phyloP scores from a whole-genome alignment of 768 basidiomycete species.

The Fistulinella prunicolor region DNA sequence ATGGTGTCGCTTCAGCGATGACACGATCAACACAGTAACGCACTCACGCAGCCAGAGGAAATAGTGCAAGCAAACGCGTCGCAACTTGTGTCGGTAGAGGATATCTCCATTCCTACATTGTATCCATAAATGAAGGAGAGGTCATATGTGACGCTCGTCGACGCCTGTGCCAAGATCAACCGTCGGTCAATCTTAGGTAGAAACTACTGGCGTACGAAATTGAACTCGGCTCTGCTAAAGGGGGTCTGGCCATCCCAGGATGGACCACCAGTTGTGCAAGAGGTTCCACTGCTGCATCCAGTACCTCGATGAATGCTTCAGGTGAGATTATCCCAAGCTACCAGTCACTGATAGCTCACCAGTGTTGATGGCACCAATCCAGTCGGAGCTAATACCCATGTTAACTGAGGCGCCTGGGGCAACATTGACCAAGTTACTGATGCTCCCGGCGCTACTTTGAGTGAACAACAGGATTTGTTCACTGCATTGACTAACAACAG shows the following conservation, averaged over 20 bases:
- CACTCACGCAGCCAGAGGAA: constrained; percentile 11
- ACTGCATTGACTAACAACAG: constrained; percentile 12
- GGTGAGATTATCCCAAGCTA: not conserved
- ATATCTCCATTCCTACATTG: constrained; percentile 15
- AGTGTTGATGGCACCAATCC: constrained; percentile 14
- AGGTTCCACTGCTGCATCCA: constrained; percentile 10
- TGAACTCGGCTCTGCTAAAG: constrained; percentile 14
- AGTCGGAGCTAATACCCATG: constrained; percentile 15
- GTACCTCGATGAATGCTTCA: constrained; percentile 6
- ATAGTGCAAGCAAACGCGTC: constrained; percentile 15
- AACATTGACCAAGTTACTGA: constrained; percentile 15
- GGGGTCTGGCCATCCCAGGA: constrained; percentile 13
- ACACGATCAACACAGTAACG: not conserved
- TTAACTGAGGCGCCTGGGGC: constrained; percentile 11
- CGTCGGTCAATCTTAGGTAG: not conserved
- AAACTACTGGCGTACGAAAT: constrained; percentile 3
- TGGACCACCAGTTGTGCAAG: constrained; percentile 17
- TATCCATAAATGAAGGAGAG: constrained; percentile 18
- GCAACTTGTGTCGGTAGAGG: constrained; percentile 7
- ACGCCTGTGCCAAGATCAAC: not conserved
- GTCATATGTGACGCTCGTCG: constrained; percentile 8
- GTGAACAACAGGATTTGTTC: constrained; percentile 16
- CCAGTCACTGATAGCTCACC: constrained; percentile 4
- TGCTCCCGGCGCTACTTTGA: constrained; percentile 9
- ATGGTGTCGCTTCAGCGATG: not conserved